A percentile compares a stretch with the other conserved stretches of the same genome.
phyloP scores from a whole-genome alignment of 768 basidiomycete species.

The Pleurotus tuoliensis region DNA sequence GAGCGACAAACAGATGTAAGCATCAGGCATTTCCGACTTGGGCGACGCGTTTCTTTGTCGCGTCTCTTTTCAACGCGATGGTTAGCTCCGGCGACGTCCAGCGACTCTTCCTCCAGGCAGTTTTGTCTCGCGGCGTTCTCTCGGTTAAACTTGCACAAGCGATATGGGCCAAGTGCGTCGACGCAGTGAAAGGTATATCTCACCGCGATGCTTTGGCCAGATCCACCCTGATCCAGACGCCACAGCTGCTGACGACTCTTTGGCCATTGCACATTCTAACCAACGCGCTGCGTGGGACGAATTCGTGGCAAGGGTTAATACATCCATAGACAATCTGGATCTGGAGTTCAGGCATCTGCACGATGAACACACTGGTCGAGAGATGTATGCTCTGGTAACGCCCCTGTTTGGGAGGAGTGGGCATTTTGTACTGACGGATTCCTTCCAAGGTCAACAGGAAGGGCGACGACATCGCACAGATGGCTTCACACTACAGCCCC shows the following conservation, averaged over 20 bases:
- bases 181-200: conserved; percentile 61
- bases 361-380: conserved; percentile 62
- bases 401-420: not conserved
- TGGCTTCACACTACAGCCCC: conserved; percentile 79
- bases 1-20: not conserved
- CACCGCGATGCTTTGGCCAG: not conserved
- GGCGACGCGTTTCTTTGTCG: conserved; percentile 2
- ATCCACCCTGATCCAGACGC: conserved; percentile 9
- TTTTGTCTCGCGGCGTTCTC: conserved; percentile 67
- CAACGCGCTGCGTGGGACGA: conserved; percentile 49
- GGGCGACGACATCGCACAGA: conserved; percentile 77
- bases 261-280: conserved; percentile 41
- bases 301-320: conserved; percentile 60
- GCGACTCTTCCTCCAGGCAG: conserved; percentile 74
- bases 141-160: conserved; percentile 60
- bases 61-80: conserved; percentile 21
- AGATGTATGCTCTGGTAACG: conserved; percentile 69
- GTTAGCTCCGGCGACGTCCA: conserved; percentile 60
- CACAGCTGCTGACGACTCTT: conserved; percentile 48
- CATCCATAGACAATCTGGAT: conserved; percentile 61
- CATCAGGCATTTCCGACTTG: not conserved
- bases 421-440: not conserved
- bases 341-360: conserved; percentile 63
- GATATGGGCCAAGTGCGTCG: conserved; percentile 66
- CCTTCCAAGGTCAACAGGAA: conserved; percentile 69